Conservation (phyloP, 2,329 filamentous ascomycete species). For the Paecilomyces formosus region DNA sequence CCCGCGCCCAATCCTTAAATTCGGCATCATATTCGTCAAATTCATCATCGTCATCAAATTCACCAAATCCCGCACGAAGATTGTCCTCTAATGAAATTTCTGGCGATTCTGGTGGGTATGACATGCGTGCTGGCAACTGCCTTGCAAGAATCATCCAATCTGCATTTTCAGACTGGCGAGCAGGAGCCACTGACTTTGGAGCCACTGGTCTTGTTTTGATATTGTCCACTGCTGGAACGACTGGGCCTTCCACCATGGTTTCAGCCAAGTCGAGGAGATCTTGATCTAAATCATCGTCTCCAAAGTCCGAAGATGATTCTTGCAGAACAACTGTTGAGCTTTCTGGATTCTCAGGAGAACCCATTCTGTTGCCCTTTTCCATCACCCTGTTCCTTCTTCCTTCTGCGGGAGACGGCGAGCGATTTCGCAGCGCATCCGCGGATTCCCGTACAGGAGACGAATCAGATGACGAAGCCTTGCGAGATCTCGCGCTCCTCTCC, state of each 20-base stretch:
- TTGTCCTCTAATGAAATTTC: neutral
- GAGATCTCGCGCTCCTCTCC: slow-evolving; percentile 21
- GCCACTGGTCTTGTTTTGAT: neutral
- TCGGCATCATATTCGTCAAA: slow-evolving; percentile 17
- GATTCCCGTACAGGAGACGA: slow-evolving; percentile 37
- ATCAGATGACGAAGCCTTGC: slow-evolving; percentile 28
- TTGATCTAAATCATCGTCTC: slow-evolving; percentile 40
- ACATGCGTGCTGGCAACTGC: too few relatives aligned
- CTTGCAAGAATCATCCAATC: too few relatives aligned
- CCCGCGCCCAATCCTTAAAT: slow-evolving; percentile 51
- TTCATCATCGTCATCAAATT: slow-evolving; percentile 63
- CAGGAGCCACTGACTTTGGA: too few relatives aligned
- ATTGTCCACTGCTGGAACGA: neutral
- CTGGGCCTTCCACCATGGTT: slow-evolving; percentile 17
- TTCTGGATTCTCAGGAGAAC: neutral
- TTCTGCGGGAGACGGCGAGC: slow-evolving; percentile 24
- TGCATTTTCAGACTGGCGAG: neutral
- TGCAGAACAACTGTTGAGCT: slow-evolving; percentile 4
- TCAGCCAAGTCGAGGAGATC: slow-evolving; percentile 36
- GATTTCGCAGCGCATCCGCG: slow-evolving; percentile 20
- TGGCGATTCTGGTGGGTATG: neutral
- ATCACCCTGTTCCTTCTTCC: slow-evolving; percentile 3
- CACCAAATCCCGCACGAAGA: slow-evolving; percentile 18
- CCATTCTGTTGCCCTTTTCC: neutral
- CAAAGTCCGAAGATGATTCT: slow-evolving; percentile 38